Base-by-base conservation (phyloP, 2,329 filamentous ascomycete genomes). In the Zalaria obscura region DNA sequence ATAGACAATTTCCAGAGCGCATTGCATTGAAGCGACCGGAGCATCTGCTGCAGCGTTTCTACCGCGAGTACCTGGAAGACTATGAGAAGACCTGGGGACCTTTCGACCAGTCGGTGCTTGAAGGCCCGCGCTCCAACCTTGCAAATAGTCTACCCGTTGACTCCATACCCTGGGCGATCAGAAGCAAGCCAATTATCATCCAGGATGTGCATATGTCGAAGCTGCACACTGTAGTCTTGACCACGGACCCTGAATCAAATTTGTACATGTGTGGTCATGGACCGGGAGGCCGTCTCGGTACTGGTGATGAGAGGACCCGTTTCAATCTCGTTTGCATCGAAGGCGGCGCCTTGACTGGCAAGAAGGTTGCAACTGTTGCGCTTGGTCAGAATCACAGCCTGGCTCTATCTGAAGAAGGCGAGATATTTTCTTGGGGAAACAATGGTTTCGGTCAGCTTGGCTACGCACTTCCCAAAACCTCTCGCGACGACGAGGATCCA, bases 221-320 rank as follows among this genome's bases (percentile, higher is more conserved):
- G 57, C 66, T 96, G 1, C 87, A 94, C 53, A 93, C 83, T 9
- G 89, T 87, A 1, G 75, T 98, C 32, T 60, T 98, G 27, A 96
- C 91, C 0, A 76, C 76, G 1, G 91, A 96, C 51, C 80, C 85
- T 0, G 76, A 89, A 39, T 85, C 85, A 1, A 98, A 98, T 54
- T 69, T 98, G 3, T 94, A 93, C 58, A 73, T 95, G 50, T 94
- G 86, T 57, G 91, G 91, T 2, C 83, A 95, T 57, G 91, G 91
- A 0, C 82, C 85, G 35, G 87, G 88, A 42, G 91, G 91, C 39
- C 78, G 91, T 39, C 72, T 98, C 26, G 91, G 91, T 1, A 78
- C 87, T 3, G 89, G 89, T 1, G 83, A 93, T 52, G 88, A 96
- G 59, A 83, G 80, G 35, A 95, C 89, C 0, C 76, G 85, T 35